These are phyloP conservation scores for Candida ipomoeae DNA, from an alignment of 805 yeast genomes.

Conservation along the genomic window DNA sequence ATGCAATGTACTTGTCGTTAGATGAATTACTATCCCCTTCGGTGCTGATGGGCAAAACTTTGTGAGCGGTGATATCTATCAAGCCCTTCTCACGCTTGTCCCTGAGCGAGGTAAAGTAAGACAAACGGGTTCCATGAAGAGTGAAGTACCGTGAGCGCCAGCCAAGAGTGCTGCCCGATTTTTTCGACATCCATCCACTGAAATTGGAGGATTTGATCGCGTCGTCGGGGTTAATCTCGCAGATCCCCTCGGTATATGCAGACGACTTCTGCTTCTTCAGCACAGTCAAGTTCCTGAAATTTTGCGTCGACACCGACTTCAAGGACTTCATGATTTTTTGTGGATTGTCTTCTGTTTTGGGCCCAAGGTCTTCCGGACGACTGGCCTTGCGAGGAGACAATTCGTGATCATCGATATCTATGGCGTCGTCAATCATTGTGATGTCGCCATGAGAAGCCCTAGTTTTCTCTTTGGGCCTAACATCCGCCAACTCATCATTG, in stretches of 20 bases:
- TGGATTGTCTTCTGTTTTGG: slow-evolving; percentile 16
- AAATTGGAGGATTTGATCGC: slow-evolving; percentile 71
- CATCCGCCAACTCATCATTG: slow-evolving; percentile 18
- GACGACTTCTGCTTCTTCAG: slow-evolving; percentile 62
- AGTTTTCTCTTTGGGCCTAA: not conserved
- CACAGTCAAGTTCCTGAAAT: slow-evolving; percentile 42
- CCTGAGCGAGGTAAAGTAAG: slow-evolving; percentile 74
- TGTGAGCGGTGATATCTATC: slow-evolving; percentile 92
- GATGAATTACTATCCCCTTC: slow-evolving; percentile 41
- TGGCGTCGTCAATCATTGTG: slow-evolving; percentile 14
- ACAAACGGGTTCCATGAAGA: slow-evolving; percentile 86
- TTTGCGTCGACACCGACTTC: slow-evolving; percentile 52
- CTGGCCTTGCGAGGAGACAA: slow-evolving; percentile 35
- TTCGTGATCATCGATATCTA: slow-evolving; percentile 31
- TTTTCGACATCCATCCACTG: slow-evolving; percentile 96
- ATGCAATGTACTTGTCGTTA: slow-evolving; percentile 79
- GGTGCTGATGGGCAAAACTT: slow-evolving; percentile 65
- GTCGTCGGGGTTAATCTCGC: slow-evolving; percentile 67
- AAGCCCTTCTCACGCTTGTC: slow-evolving; percentile 88
- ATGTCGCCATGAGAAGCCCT: slow-evolving; percentile 8
- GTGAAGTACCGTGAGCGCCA: slow-evolving; percentile 90
- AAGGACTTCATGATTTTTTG: slow-evolving; percentile 43
- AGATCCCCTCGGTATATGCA: slow-evolving; percentile 85
- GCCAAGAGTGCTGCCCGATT: slow-evolving; percentile 70
- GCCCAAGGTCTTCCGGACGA: slow-evolving; percentile 29